Base-by-base conservation (phyloP, 495 filamentous ascomycete genomes). In the Cercophora scortea region DNA sequence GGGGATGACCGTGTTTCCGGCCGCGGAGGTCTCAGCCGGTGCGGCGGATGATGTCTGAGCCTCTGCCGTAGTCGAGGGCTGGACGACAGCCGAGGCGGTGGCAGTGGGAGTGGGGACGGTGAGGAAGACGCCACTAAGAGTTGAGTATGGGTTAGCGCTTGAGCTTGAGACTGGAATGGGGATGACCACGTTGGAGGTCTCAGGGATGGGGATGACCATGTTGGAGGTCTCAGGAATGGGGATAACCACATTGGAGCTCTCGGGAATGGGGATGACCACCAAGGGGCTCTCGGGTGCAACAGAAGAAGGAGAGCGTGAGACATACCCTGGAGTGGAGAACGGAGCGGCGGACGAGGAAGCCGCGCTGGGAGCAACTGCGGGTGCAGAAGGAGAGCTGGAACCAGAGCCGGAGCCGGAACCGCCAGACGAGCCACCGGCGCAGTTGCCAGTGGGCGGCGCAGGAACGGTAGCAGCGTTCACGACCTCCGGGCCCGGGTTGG, bases 401-500 rank as follows among this genome's bases (percentile, higher is more conserved):
- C 54, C 57, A 19, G 55, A 42, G 32, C 42, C 51, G n/a, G 42
- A 42, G 32, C 50, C 56, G 13, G 47, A 50, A 36, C 50, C 53
- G 15, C 32, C 49, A 17, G 52, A 43, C 25, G 67, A 69, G 12
- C 46, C 44, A 25, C 54, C 36, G 19, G 54, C 56, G 51, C 61
- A 57, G 59, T 46, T 62, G 10, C 61, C 61, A 25, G 58, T 36
- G 18, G 61, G 58, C 8, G 66, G 48, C 25, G 36, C 55, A 33
- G 63, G 45, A 34, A 53, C 65, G 45, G 55, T 57, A 7, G 60
- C 65, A n/a, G 50, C 59, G 49, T 38, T 52, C 52, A 71, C 67
- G 36, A 90, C 75, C 49, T 85, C 76, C 7, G 74, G 70, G 46
- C 89, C 89, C 8, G 88, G 86, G 55, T 89, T 67, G n/a, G 87